phyloP scores from a whole-genome alignment of 2,329 filamentous ascomycete species.

The Teratosphaeria zuluensis region DNA sequence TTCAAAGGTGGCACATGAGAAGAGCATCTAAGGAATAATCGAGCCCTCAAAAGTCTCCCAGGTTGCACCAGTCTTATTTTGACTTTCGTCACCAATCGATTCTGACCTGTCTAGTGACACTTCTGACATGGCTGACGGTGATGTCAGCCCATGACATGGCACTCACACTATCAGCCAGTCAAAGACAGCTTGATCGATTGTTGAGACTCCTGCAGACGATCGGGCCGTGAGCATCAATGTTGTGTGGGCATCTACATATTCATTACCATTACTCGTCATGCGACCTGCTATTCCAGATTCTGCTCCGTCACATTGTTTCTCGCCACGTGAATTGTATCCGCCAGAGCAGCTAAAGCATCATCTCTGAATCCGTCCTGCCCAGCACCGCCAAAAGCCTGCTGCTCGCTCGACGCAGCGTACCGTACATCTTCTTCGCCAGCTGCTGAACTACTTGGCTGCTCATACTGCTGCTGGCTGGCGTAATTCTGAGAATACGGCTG shows the following conservation, averaged over 20 bases:
- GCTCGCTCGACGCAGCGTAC: background rate
- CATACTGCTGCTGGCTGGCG: background rate
- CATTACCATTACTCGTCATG: background rate
- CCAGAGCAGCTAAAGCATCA: slow-evolving; percentile 6
- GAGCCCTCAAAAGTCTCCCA: background rate
- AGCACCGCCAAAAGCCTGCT: slow-evolving; percentile 14
- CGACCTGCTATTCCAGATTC: slow-evolving; percentile 29
- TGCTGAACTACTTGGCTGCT: background rate
- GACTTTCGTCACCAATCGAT: too few relatives aligned
- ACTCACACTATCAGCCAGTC: too few relatives aligned
- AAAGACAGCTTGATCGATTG: too few relatives aligned
- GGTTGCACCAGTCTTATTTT: too few relatives aligned
- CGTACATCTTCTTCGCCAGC: background rate
- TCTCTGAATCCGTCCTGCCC: slow-evolving; percentile 7
- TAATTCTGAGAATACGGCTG: background rate
- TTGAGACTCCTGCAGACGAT: background rate
- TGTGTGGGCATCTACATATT: background rate
- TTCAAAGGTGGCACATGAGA: background rate
- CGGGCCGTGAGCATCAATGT: background rate
- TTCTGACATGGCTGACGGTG: too few relatives aligned
- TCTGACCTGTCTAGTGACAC: too few relatives aligned
- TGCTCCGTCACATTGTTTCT: background rate
- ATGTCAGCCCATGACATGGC: too few relatives aligned
- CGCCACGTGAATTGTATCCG: slow-evolving; percentile 17
- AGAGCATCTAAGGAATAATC: background rate